Base-by-base conservation (phyloP, 2,329 filamentous ascomycete genomes). In the Aspergillaceae sp. region DNA sequence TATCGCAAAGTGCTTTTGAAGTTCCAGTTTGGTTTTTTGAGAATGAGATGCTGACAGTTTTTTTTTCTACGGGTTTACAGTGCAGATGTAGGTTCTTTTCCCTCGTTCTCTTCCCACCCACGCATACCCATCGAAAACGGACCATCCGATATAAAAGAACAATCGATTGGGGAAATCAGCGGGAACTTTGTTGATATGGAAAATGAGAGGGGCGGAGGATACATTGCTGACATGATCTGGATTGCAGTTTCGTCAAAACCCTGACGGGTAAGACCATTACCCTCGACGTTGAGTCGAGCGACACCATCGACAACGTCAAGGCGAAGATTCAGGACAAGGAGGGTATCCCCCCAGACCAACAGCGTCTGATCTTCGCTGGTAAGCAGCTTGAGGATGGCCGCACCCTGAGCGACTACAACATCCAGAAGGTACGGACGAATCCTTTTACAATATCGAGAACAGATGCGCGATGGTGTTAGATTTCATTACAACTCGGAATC, bases 251-350 rank as follows among this genome's bases (percentile, higher is more conserved):
- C 86, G 91, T 97, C 79, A 97, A 96, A 86, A 96, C 91, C 82
- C 88, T 96, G 71, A 96, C 91, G 82, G 91, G 92, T 78, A 97
- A 97, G 87, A 97, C 91, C 75, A 96, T 97, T 82, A 97, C 92
- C 76, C 86, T 96, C 68, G 91, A 97, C 85, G 90, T 96, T 73
- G 91, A 96, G 84, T 95, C 89, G 69, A 88, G 83, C 70, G 91
- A 97, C 77, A 96, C 91, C 67, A 97, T 97, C 79, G 91, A 97
- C 84, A 97, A 96, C 83, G 91, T 97, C 76, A 97, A 97, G 85
- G 85, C 84, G 79, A 96, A 96, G 86, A 96, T 97, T 75, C 91
- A 96, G 80, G 90, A 96, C 78, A 96, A 96, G 86, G 91, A 96
- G 79, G 91, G 91, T 65, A 96, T 96, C 62, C 91, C 91, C 65